Evolutionary conservation across 1,284 basidiomycete species (phyloP).

Genomic region (Xerocomus minutiporus): DNA sequence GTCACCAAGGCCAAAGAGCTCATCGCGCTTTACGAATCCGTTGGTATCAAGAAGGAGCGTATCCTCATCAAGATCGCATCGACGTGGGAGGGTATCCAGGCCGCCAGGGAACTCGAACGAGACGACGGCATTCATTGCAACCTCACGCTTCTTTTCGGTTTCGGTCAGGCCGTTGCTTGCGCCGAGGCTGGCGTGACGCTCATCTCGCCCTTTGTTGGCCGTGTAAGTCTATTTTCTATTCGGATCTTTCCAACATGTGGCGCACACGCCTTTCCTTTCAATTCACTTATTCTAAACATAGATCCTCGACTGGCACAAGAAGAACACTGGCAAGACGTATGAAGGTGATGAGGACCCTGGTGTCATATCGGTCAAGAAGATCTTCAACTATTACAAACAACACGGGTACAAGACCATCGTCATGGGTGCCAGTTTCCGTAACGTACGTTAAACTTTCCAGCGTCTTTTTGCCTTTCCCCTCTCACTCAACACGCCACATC

Average conservation of each 20-base stretch:
- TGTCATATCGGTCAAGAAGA: slow-evolving; percentile 91
- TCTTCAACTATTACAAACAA: slow-evolving; percentile 99
- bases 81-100: slow-evolving; percentile 99
- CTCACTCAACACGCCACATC: slow-evolving; percentile 1
- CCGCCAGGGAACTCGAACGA: slow-evolving; percentile 91
- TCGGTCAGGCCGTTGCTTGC: slow-evolving; percentile 96
- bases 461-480: not conserved
- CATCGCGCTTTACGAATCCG: slow-evolving; percentile 88
- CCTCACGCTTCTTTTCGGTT: slow-evolving; percentile 97
- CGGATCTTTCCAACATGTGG: slow-evolving; percentile 14
- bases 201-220: slow-evolving; percentile 99
- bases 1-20: slow-evolving; percentile 76
- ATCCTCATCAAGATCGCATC: slow-evolving; percentile 99
- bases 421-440: slow-evolving; percentile 99
- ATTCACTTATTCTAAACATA: slow-evolving; percentile 30
- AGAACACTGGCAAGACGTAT: slow-evolving; percentile 79
- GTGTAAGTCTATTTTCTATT: slow-evolving; percentile 50
- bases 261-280: slow-evolving; percentile 2
- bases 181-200: slow-evolving; percentile 97
- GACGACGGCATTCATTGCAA: slow-evolving; percentile 97
- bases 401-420: slow-evolving; percentile 98
- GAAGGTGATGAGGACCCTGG: slow-evolving; percentile 90
- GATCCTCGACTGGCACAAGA: slow-evolving; percentile 98
- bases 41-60: slow-evolving; percentile 90
- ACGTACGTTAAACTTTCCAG: slow-evolving; percentile 48